Conservation (phyloP, 179 eudicot genomes). For the Gypsophila paniculata region DNA sequence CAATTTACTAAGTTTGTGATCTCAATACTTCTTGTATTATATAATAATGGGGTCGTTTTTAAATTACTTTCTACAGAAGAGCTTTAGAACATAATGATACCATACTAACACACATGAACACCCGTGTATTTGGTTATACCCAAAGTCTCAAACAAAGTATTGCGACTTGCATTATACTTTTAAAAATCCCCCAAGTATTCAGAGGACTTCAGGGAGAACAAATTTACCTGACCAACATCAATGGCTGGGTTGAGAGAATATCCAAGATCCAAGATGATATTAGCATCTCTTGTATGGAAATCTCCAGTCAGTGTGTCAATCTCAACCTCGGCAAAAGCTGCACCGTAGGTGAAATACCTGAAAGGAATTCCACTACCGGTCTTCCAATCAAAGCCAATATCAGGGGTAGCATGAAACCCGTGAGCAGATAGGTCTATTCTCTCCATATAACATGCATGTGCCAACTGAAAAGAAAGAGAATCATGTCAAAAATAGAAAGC, state of each 20-base stretch:
- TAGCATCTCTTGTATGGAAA: slow-evolving; percentile 84
- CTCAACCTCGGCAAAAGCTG: slow-evolving; percentile 95
- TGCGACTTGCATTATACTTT: not conserved
- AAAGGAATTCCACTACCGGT: slow-evolving; percentile 73
- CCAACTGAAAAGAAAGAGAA: slow-evolving; percentile 49
- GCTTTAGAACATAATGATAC: not conserved
- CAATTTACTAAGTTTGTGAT: not conserved
- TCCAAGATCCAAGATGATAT: slow-evolving; percentile 83
- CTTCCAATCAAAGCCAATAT: slow-evolving; percentile 88
- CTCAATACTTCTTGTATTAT: not conserved
- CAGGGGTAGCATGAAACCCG: slow-evolving; percentile 82
- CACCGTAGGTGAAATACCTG: slow-evolving; percentile 89
- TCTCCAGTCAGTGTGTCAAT: slow-evolving; percentile 92
- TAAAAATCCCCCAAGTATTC: slow-evolving; percentile 10
- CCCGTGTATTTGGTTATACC: too few species aligned
- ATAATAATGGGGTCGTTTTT: not conserved
- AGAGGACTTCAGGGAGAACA: not conserved
- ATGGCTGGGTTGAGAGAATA: slow-evolving; percentile 87
- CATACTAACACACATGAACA: too few species aligned
- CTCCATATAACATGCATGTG: slow-evolving; percentile 67
- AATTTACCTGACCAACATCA: slow-evolving; percentile 88
- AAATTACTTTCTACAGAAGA: not conserved
- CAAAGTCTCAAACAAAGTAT: slow-evolving; percentile 2
- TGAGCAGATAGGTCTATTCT: slow-evolving; percentile 98
- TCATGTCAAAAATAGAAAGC: slow-evolving; percentile 13